Evolutionary conservation across 352 stramenopile species (phyloP), one percentile per base, ranked within the genome.

Genomic region (Phytophthora parvispora): DNA sequence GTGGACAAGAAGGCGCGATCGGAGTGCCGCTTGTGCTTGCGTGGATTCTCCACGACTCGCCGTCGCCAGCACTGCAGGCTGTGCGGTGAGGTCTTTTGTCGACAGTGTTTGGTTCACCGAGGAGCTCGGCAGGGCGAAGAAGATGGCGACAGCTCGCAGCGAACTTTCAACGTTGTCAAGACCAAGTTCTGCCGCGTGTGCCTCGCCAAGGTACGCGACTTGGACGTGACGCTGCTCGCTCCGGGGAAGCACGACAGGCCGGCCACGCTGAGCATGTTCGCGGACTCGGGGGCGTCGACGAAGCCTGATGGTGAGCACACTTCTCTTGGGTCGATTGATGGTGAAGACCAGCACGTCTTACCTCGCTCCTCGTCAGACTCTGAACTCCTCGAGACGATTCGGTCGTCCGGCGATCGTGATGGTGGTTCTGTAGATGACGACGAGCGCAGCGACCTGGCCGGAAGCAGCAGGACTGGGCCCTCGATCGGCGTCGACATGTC

Each of bases 1-100:
- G 74, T 88, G 8, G 60, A 83, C 28, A 86, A 90, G 60, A 62
- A 64, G 25, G 60, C 74, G 2, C 80, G 87, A 10, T 66, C 60
- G 0, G 62, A 75, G 50, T 94, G 87, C 40, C 71, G 77, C 8
- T 74, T 92, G 27, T 94, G 87, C 66, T 75, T 86, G 48, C 75
- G 80, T 15, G 58, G 55, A 16, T 94, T 94, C 66, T 64, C 67
- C 6, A 57, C 81, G 6, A 87, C 78, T 36, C 82, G 84, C n/a
- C 72, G 78, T 6, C 82, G 87, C 27, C 85, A 91, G 50, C 84
- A 93, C 67, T 94, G 86, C 64, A 84, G 86, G 2, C 58, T 94
- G n/a, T 94, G 86, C 50, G 86, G 86, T 8, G 86, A 94, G 28
- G 80, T 94, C 2, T 86, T 91, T 29, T 94, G 86, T 58, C 59